Percentiles rank a stretch among this genome's conserved stretches.
Evolutionary conservation across 2,329 filamentous ascomycete genomes (phyloP).

Genomic region (Pseudopyricularia javanii): DNA sequence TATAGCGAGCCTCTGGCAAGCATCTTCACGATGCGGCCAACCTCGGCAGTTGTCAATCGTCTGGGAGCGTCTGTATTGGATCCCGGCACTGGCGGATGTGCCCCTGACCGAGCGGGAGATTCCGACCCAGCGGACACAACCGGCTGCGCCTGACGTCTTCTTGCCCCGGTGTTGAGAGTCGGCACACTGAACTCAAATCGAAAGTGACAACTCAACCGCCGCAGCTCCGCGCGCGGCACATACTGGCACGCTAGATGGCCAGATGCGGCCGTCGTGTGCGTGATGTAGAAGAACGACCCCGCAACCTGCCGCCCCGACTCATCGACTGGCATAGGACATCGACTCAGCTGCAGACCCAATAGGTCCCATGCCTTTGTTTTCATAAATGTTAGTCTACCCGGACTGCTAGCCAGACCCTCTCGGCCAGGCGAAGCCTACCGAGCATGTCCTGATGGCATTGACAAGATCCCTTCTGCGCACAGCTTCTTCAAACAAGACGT

Average conservation of each 20-base stretch:
- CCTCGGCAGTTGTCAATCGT: neutral
- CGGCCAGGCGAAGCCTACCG: neutral
- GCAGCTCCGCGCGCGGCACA: neutral
- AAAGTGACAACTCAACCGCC: neutral
- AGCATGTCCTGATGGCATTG: neutral
- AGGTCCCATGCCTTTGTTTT: neutral
- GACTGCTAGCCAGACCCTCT: too few relatives aligned
- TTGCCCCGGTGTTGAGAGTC: neutral
- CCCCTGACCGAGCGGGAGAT: neutral
- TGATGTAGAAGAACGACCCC: conserved; percentile 1
- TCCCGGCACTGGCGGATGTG: neutral
- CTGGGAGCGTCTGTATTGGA: neutral
- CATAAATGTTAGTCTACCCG: neutral
- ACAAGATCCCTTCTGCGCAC: neutral
- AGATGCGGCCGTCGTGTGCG: neutral
- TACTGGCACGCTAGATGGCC: neutral
- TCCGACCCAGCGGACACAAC: neutral
- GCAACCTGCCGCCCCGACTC: neutral
- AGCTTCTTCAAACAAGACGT: neutral
- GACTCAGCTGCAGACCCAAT: neutral
- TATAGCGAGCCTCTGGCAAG: conserved; percentile 2
- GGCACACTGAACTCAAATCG: neutral
- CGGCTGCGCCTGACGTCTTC: neutral
- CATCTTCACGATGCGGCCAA: neutral
- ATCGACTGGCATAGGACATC: neutral